These are phyloP conservation scores for Polygonum maritimum DNA, from an alignment of 148 eudicot genomes.

Conservation along the genomic window DNA sequence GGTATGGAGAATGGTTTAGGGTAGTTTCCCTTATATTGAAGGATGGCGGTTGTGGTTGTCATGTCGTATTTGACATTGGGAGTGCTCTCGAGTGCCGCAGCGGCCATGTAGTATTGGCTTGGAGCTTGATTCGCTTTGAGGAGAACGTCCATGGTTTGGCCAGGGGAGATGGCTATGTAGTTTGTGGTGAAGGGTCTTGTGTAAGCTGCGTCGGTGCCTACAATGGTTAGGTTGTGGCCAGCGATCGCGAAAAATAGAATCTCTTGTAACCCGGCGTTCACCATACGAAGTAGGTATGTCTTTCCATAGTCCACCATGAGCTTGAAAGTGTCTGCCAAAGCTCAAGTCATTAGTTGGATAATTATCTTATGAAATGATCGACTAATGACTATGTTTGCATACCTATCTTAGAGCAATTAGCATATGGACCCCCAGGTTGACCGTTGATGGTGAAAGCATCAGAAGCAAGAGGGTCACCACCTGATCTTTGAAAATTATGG, in stretches of 20 bases:
- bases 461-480: neutral
- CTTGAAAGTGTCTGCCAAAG: neutral
- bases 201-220: slow-evolving; percentile 24
- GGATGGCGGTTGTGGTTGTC: slow-evolving; percentile 27
- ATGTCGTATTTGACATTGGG: slow-evolving; percentile 9
- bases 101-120: slow-evolving; percentile 28
- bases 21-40: slow-evolving; percentile 11
- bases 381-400: neutral
- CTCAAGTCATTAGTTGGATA: too few species aligned
- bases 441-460: slow-evolving; percentile 4
- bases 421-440: neutral
- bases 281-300: neutral
- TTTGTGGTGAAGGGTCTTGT: slow-evolving; percentile 21
- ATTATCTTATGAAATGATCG: too few species aligned
- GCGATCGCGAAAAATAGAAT: neutral
- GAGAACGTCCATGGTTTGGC: slow-evolving; percentile 28
- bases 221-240: slow-evolving; percentile 15
- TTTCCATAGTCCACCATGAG: neutral
- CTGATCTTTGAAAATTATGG: neutral
- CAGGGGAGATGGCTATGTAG: slow-evolving; percentile 19
- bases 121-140: slow-evolving; percentile 18
- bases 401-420: neutral
- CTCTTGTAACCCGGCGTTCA: neutral
- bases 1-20: neutral
- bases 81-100: slow-evolving; percentile 20